phyloP scores from a whole-genome alignment of 2,329 filamentous ascomycete species.

The Triangularia setosa region DNA sequence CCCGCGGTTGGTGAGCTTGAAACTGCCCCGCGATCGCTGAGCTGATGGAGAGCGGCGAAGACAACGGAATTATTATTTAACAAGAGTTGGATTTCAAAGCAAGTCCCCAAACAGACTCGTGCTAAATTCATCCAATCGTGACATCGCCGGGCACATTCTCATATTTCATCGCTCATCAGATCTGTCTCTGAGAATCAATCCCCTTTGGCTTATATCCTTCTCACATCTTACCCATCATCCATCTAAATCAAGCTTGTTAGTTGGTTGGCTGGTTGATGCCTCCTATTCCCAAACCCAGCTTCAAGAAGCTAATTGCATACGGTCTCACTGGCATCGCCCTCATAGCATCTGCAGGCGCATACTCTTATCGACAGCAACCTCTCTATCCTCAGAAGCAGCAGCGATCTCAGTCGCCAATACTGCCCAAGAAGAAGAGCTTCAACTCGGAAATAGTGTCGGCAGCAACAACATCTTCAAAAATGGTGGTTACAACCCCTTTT shows the following conservation, averaged over 20 bases:
- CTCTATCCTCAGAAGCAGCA: conserved; percentile 7
- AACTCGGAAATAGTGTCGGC: background rate
- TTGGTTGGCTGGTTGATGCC: conserved; percentile 12
- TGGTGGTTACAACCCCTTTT: conserved; percentile 44
- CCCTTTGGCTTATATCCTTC: background rate
- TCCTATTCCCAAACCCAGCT: conserved; percentile 2
- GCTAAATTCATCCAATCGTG: background rate
- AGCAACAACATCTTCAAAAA: conserved; percentile 28
- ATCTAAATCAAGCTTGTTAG: background rate
- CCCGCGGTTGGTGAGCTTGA: background rate
- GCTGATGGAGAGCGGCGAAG: background rate
- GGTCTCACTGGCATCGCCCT: conserved; percentile 20
- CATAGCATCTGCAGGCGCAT: conserved; percentile 25
- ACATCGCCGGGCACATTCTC: background rate
- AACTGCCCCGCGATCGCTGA: background rate
- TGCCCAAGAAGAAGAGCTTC: conserved; percentile 7
- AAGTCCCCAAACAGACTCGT: background rate
- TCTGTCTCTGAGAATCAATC: background rate
- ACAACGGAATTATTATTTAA: background rate
- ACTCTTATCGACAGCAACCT: conserved; percentile 18
- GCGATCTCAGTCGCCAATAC: conserved; percentile 5
- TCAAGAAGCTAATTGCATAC: background rate
- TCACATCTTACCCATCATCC: background rate
- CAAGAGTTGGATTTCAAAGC: background rate
- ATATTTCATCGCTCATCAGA: background rate